Base-by-base conservation (phyloP, 768 basidiomycete genomes). In the Phallus indusiatus region DNA sequence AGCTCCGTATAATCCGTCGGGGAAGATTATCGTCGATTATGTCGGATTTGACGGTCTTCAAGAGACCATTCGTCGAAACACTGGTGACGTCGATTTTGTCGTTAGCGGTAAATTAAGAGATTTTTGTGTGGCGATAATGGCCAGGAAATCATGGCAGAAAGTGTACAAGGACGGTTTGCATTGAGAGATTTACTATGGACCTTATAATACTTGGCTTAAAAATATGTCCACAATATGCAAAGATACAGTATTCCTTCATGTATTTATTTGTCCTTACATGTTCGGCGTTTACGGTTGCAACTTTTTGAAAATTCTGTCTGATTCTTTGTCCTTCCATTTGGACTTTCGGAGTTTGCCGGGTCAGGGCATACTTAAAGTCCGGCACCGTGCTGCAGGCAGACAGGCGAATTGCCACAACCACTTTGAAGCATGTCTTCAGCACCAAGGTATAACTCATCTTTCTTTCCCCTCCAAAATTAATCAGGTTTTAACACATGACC, bases 111-210 rank as follows among this genome's bases (percentile, higher is more conserved):
- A 84, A 69, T 57, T 92, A n/a, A 78, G 73, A 1, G 76, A 73
- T 34, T 89, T 89, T 68, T 94, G 90, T 88, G 82, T 86, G 62
- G 75, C 74, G 2, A 74, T 88, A 68, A 76, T 77, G 64, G 75
- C 78, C 65, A 70, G 89, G 61, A 69, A 73, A n/a, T 89, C 88
- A 71, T 90, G 86, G 83, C 79, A 83, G 71, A 79, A 77, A 64
- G 79, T 88, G 58, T 87, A 83, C 67, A 75, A 63, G 8, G 66
- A 68, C 16, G 79, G 76, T 4, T 61, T 82, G 55, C 79, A 75
- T 68, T 83, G 67, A 69, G 67, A 69, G 18, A 36, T 54, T 28
- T 11, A 20, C n/a, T 10, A 54, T 17, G 14, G 21, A 36, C 24
- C 6, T 24, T 12, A 20, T 34, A n/a, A 8, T 50, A 37, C 16